phyloP scores from a whole-genome alignment of 192 early-diverging fungal genomes.

The Phycomyces blakesleeanus region DNA sequence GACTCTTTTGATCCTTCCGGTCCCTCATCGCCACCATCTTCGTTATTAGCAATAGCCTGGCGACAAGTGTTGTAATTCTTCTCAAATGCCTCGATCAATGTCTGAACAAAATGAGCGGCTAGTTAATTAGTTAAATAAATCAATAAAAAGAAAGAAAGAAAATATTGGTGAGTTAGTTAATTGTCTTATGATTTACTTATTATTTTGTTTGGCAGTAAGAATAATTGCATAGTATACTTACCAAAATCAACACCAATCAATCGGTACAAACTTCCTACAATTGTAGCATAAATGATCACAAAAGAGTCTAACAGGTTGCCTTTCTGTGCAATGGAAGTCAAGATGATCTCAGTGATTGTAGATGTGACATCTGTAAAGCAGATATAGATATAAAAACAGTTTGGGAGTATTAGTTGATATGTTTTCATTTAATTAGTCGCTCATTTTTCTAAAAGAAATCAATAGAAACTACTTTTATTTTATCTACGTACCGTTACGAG shows the following conservation, averaged over 20 bases:
- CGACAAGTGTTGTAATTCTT: conserved; percentile 46
- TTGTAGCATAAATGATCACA: conserved; percentile 82
- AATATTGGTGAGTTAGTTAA: not conserved
- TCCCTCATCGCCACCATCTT: conserved; percentile 38
- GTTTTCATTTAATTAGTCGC: too few relatives aligned
- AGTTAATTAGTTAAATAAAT: too few relatives aligned
- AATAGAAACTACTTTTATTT: too few relatives aligned
- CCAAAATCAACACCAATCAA: conserved; percentile 85
- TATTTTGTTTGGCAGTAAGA: too few relatives aligned
- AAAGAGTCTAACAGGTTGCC: conserved; percentile 89
- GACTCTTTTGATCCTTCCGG: conserved; percentile 62
- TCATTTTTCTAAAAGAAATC: too few relatives aligned
- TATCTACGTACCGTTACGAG: conserved; percentile 31
- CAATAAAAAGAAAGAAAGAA: not conserved
- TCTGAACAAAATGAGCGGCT: conserved; percentile 73
- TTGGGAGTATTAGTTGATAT: too few relatives aligned
- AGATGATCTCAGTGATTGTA: conserved; percentile 71
- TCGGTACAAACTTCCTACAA: conserved; percentile 77
- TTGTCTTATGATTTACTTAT: too few relatives aligned
- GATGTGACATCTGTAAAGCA: conserved; percentile 72
- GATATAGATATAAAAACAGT: too few relatives aligned
- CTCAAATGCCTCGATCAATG: conserved; percentile 69
- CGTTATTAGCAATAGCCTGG: conserved; percentile 23
- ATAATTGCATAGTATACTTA: too few relatives aligned
- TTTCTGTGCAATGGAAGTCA: conserved; percentile 76